Evolutionary conservation across 208 protist species (phyloP).

Genomic region (Leptomonas pyrrhocoris): DNA sequence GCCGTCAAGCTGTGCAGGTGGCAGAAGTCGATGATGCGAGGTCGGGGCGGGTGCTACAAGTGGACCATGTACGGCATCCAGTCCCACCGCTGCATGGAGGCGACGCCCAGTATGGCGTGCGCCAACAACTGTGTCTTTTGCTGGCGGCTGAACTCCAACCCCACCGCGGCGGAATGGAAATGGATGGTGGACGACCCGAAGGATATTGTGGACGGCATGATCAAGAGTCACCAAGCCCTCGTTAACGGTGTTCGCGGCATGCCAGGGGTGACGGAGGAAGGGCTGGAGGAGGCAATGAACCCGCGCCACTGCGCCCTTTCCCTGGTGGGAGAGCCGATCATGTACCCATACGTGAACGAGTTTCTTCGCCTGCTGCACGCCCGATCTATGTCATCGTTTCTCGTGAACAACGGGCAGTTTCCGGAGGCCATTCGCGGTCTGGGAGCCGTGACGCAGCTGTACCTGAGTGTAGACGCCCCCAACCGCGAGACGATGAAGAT

Average conservation of each 20-base stretch:
- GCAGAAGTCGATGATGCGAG: conserved; percentile 97
- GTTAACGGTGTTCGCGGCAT: conserved; percentile 88
- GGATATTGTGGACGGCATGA: conserved; percentile 84
- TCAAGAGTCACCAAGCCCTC: conserved; percentile 79
- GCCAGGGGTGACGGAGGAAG: conserved; percentile 85
- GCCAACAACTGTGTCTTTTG: conserved; percentile 97
- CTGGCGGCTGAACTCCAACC: conserved; percentile 95
- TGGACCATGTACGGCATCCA: conserved; percentile 97
- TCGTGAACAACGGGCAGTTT: conserved; percentile 95
- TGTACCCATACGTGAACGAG: conserved; percentile 95
- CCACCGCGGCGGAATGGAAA: conserved; percentile 88
- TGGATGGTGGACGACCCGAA: conserved; percentile 94
- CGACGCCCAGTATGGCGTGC: conserved; percentile 95
- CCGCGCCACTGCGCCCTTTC: conserved; percentile 94
- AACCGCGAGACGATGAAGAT: conserved; percentile 90
- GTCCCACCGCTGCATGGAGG: conserved; percentile 96
- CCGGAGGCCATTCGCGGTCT: conserved; percentile 74
- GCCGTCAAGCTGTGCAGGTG: conserved; percentile 97
- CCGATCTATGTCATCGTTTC: conserved; percentile 88
- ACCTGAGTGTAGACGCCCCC: conserved; percentile 93
- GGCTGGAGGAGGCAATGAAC: conserved; percentile 82
- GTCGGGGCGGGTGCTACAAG: conserved; percentile 97
- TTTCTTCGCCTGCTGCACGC: conserved; percentile 86
- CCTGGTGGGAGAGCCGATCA: conserved; percentile 95
- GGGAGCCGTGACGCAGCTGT: conserved; percentile 92